These are phyloP conservation scores for Colletotrichum navitas DNA, from an alignment of 2,329 filamentous ascomycete genomes.

Conservation along the genomic window DNA sequence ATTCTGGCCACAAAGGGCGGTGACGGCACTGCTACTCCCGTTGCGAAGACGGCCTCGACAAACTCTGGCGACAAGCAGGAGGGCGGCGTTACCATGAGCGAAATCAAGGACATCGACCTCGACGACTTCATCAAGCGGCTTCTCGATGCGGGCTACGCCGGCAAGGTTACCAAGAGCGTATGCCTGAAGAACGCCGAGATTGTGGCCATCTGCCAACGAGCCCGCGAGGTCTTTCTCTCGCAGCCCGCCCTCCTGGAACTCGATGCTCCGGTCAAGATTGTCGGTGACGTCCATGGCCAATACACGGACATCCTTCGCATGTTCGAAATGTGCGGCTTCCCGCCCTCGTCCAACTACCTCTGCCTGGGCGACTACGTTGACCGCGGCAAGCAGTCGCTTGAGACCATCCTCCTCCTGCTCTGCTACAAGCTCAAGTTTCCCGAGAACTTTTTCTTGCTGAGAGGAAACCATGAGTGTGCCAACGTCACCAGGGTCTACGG, in stretches of 20 bases:
- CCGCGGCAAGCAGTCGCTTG: slow-evolving; percentile 93
- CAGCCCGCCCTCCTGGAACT: slow-evolving; percentile 94
- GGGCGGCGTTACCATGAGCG: slow-evolving; percentile 81
- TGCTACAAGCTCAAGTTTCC: slow-evolving; percentile 98
- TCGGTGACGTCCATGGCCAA: slow-evolving; percentile 96
- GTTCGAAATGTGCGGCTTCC: slow-evolving; percentile 99
- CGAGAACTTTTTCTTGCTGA: slow-evolving; percentile 95
- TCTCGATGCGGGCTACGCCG: slow-evolving; percentile 93
- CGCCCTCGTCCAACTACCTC: slow-evolving; percentile 90
- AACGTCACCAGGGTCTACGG: slow-evolving; percentile 96
- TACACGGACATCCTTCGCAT: slow-evolving; percentile 96
- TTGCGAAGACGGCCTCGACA: slow-evolving; percentile 55
- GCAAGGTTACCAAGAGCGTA: slow-evolving; percentile 97
- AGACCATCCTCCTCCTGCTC: slow-evolving; percentile 91
- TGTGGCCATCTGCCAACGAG: slow-evolving; percentile 89
- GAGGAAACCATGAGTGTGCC: slow-evolving; percentile 96
- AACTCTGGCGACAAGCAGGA: slow-evolving; percentile 58
- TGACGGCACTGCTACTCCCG: slow-evolving; percentile 76
- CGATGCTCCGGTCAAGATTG: slow-evolving; percentile 95
- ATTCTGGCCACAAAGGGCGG: slow-evolving; percentile 81
- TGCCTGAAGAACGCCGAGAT: slow-evolving; percentile 99
- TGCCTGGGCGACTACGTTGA: slow-evolving; percentile 98
- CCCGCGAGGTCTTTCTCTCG: slow-evolving; percentile 88
- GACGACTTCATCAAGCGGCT: slow-evolving; percentile 98
- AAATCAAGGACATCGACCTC: slow-evolving; percentile 91